Base-by-base conservation (phyloP, 2,329 filamentous ascomycete species). In the Talaromyces marneffei region DNA sequence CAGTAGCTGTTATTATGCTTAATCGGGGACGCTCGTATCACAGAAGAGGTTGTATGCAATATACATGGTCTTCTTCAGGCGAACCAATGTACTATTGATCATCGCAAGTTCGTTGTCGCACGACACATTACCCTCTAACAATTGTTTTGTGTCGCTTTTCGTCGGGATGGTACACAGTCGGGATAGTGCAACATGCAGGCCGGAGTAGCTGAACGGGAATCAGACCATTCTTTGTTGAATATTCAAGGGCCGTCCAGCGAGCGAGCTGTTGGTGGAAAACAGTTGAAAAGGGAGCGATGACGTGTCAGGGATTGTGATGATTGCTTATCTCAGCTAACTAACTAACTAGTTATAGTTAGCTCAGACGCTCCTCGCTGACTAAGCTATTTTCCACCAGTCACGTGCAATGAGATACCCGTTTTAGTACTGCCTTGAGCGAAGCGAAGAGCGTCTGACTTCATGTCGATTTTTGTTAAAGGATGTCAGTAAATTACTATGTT, bases 41-140 rank as follows among this genome's bases (percentile, higher is more conserved):
- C 18, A 12, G 3, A 20, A 18, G 18, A 40, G 37, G 7, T 40
- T 8, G 39, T 20, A 20, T 42, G 39, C 8, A 42, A 42, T 4
- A 20, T 42, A 12, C 20, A 53, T 58, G 18, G 42, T 42, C 53
- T 31, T 8, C 56, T 14, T 58, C 56, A n/a, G 40, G 5, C 10
- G 54, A 44, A 14, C 25, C n/a, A 33, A 25, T n/a, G 6, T 31
- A 8, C 35, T 14, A 8, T 14, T 46, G 16, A 33, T 35, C 56
- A 58, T 58, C 23, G 56, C 56, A 58, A 20, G 20, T 29, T 50
- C 56, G 40, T 44, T 23, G 54, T 48, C 7, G 44, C 44, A 48
- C 44, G 44, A 10, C 25, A 48, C 44, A 48, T 48, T 29, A 48
- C 44, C 44, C 44, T n/a, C 44, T 48, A 12, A 29, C 23, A n/a